A percentile compares a stretch with the other conserved stretches of the same genome.
These are phyloP conservation scores for Venturia nashicola DNA, from an alignment of 2,329 filamentous ascomycete species.

Conservation along the genomic window DNA sequence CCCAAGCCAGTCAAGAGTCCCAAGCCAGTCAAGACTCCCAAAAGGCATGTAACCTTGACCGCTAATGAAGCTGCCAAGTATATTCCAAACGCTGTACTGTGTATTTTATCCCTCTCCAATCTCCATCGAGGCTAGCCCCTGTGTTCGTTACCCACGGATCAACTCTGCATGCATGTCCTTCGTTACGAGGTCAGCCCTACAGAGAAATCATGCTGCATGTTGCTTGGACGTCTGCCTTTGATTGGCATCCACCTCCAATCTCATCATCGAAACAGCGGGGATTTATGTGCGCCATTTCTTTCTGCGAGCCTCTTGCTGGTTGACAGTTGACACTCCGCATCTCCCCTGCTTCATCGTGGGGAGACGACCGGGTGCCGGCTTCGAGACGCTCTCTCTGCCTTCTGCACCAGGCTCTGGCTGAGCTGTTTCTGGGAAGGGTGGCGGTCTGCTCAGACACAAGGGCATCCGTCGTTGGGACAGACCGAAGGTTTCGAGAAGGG, in stretches of 20 bases:
- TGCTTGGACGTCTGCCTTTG: background rate
- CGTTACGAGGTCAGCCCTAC: conserved; percentile 1
- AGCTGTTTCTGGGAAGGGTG: background rate
- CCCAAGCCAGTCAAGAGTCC: background rate
- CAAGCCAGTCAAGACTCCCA: too few relatives aligned
- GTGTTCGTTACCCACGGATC: background rate
- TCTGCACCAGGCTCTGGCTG: background rate
- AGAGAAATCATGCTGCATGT: background rate
- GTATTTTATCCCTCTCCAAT: background rate
- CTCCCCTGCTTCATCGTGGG: background rate
- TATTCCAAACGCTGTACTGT: background rate
- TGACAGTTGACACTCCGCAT: background rate
- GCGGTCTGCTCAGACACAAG: background rate
- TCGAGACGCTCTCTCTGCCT: background rate
- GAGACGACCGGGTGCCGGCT: background rate
- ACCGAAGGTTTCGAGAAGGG: background rate
- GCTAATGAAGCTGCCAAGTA: background rate
- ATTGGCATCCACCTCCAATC: background rate
- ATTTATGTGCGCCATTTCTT: background rate
- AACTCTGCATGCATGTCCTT: background rate
- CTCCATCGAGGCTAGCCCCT: background rate
- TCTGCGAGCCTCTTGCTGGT: background rate
- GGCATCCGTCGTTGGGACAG: background rate
- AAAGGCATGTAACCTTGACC: background rate
- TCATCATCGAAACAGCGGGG: background rate